phyloP scores from a whole-genome alignment of 768 basidiomycete species.

The Amanita rimosa region DNA sequence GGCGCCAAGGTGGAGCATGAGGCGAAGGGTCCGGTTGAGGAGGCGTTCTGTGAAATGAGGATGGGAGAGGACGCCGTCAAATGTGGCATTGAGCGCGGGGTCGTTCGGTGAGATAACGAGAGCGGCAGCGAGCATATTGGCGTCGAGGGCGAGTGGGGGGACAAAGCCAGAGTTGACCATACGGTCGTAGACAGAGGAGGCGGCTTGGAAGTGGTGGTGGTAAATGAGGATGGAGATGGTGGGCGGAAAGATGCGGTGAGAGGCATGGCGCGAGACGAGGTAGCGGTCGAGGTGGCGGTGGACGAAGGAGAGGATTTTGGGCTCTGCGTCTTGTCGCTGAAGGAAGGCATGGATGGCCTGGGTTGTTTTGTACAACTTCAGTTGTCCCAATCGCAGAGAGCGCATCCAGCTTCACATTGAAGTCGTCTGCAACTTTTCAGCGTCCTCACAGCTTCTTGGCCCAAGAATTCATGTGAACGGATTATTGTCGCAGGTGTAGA shows the following conservation, averaged over 20 bases:
- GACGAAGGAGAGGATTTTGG: not conserved
- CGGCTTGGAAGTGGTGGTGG: constrained; percentile 23
- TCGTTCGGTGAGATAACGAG: constrained; percentile 14
- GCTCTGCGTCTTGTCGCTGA: not conserved
- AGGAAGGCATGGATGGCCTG: not conserved
- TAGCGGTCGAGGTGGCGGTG: not conserved
- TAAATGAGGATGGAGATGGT: constrained; percentile 30
- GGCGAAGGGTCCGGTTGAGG: constrained; percentile 16
- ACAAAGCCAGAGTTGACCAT: constrained; percentile 30
- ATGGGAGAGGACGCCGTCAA: constrained; percentile 14
- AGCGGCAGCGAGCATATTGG: constrained; percentile 26
- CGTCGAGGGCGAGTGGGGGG: constrained; percentile 23
- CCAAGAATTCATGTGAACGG: too few relatives aligned
- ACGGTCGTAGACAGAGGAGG: constrained; percentile 26
- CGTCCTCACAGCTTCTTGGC: too few relatives aligned
- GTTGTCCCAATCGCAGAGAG: too few relatives aligned
- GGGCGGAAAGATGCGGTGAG: constrained; percentile 20
- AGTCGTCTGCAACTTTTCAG: too few relatives aligned
- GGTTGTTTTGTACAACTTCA: too few relatives aligned
- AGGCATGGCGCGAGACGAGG: not conserved
- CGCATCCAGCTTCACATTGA: too few relatives aligned
- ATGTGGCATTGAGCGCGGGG: constrained; percentile 9
- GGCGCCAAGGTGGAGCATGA: constrained; percentile 11
- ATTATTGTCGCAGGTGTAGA: too few relatives aligned
- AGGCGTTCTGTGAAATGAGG: constrained; percentile 17